Conservation (phyloP, 2,329 filamentous ascomycete genomes). For the Annulohypoxylon truncatum region DNA sequence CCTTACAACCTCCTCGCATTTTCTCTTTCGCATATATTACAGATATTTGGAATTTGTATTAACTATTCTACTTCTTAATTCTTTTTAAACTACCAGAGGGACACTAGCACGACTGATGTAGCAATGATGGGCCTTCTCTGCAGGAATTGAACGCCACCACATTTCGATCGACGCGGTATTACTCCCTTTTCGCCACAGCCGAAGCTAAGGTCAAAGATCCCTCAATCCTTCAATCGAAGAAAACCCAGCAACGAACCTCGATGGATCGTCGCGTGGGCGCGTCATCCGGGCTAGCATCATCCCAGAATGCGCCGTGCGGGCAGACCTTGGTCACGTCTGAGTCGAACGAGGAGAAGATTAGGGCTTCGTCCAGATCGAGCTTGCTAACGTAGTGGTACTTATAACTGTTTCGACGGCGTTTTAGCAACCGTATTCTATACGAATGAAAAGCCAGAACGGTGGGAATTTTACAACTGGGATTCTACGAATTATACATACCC, state of each 20-base stretch:
- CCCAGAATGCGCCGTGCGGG: slow-evolving; percentile 49
- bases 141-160: slow-evolving; percentile 13
- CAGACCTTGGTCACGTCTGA: slow-evolving; percentile 45
- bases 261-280: slow-evolving; percentile 47
- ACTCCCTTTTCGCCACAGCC: slow-evolving; percentile 12
- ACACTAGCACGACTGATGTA: slow-evolving; percentile 26
- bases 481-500: slow-evolving; percentile 35
- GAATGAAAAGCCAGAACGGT: background rate
- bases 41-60: slow-evolving; percentile 27
- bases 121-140: slow-evolving; percentile 35
- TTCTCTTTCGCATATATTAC: slow-evolving; percentile 20
- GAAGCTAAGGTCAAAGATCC: slow-evolving; percentile 6
- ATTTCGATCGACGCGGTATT: slow-evolving; percentile 15
- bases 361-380: slow-evolving; percentile 44
- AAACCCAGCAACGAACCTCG: slow-evolving; percentile 48
- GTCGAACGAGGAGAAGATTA: slow-evolving; percentile 49
- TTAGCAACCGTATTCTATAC: slow-evolving; percentile 11
- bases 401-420: slow-evolving; percentile 36
- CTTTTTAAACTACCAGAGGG: slow-evolving; percentile 7
- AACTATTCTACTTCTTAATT: slow-evolving; percentile 24
- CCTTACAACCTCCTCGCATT: slow-evolving; percentile 1
- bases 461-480: background rate
- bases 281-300: slow-evolving; percentile 42
- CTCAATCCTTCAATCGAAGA: slow-evolving; percentile 39
- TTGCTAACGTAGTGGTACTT: slow-evolving; percentile 47